A percentile compares a stretch with the other conserved stretches of the same genome.
These are phyloP conservation scores for Mortierella sp. DNA, from an alignment of 371 early-diverging fungal genomes.

Conservation along the genomic window DNA sequence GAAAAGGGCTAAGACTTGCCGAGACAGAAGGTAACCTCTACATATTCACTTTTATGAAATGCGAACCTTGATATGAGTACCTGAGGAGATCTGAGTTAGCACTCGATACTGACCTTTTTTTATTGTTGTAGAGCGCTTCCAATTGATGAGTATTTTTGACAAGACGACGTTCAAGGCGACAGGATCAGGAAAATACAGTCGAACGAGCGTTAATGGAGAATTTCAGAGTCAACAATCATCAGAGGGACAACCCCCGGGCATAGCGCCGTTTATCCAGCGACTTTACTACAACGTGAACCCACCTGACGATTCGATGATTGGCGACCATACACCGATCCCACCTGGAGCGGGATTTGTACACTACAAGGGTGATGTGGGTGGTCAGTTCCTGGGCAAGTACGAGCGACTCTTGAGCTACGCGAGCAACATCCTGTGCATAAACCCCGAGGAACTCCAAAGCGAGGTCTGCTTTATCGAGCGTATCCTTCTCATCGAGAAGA, in stretches of 20 bases:
- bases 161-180: conserved; percentile 15
- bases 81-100: too few relatives aligned
- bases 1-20: conserved; percentile 1
- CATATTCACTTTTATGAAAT: too few relatives aligned
- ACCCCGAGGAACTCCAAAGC: conserved; percentile 9
- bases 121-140: neutral
- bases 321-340: conserved; percentile 20
- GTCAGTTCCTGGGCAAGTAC: conserved; percentile 28
- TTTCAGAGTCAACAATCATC: neutral
- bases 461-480: conserved; percentile 15
- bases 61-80: too few relatives aligned
- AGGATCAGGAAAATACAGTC: neutral
- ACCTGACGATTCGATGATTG: neutral
- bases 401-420: conserved; percentile 34
- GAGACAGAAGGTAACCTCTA: conserved; percentile 7
- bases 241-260: neutral
- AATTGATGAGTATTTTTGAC: conserved; percentile 8
- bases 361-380: conserved; percentile 15
- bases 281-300: conserved; percentile 18
- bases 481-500: neutral
- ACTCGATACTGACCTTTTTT: neutral
- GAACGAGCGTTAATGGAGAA: neutral
- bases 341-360: conserved; percentile 37
- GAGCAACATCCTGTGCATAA: conserved; percentile 18
- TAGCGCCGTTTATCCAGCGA: conserved; percentile 29